Base-by-base conservation (phyloP, 495 filamentous ascomycete genomes). In the Glarea lozoyensis region DNA sequence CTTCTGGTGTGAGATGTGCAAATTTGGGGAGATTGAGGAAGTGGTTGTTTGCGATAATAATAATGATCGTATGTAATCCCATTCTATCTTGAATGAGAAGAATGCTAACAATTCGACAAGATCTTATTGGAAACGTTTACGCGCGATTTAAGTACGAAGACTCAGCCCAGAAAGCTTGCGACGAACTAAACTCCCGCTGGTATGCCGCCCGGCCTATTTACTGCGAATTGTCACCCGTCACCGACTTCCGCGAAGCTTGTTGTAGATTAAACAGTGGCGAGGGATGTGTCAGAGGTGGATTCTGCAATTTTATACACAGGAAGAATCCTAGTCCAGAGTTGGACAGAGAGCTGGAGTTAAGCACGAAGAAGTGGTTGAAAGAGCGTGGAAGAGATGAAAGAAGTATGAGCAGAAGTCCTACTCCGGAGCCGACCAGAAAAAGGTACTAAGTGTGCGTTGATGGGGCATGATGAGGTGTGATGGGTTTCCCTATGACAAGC, bases 91-190 rank as follows among this genome's bases (percentile, higher is more conserved):
- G 12, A 16, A 9, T n/a, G n/a, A n/a, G n/a, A n/a, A n/a, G n/a
- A n/a, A n/a, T n/a, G n/a, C n/a, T n/a, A n/a, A n/a, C n/a, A n/a
- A n/a, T n/a, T n/a, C n/a, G n/a, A 18, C n/a, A 15, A 87, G 84
- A 98, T 68, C 72, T 98, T 10, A 96, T 98, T 64, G 92, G 92
- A 59, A 98, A 98, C 66, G 92, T 98, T 55, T 98, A 98, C 73
- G 92, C 92, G 19, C 88, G 92, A 47, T 98, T 98, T 82, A 98
- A 98, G 68, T 98, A 97, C 78, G 92, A 98, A 74, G 92, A 98
- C 68, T 80, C 80, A 42, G 92, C 92, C 10, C 89, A 96, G 59
- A 70, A 72, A 24, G 92, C 92, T 49, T 96, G 90, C 74, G 93
- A 98, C 65, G 80, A 79, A 20, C 78, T 97, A 43, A 98, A 97